Conservation (phyloP, 2,329 filamentous ascomycete species). For the Basipetospora sp. region DNA sequence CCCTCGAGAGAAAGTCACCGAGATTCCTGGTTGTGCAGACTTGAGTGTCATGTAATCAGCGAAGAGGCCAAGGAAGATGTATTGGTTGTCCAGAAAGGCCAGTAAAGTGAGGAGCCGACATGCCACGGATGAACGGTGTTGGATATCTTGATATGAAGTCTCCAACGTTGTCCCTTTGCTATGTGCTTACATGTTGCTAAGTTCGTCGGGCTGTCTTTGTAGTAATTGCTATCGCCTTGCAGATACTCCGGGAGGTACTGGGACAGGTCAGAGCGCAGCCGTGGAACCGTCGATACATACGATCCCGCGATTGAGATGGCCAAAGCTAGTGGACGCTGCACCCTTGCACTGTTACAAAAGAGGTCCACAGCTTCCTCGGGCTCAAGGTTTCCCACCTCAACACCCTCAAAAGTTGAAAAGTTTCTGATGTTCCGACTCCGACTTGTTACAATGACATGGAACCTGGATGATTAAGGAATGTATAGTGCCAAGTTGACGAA, state of each 20-base stretch:
- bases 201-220: not conserved
- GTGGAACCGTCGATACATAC: constrained; percentile 3
- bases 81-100: constrained; percentile 1
- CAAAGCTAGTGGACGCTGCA: constrained; percentile 2
- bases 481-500: not conserved
- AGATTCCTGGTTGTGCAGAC: not conserved
- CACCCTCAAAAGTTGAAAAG: not conserved
- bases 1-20: not conserved
- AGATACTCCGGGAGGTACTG: constrained; percentile 5
- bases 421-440: not conserved
- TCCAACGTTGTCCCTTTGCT: not conserved
- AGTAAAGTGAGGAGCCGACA: constrained; percentile 1
- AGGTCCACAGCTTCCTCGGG: not conserved
- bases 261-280: constrained; percentile 6
- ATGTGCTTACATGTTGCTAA: not conserved
- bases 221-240: not conserved
- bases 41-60: not conserved
- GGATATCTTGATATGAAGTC: not conserved
- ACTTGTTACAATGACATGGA: constrained; percentile 3
- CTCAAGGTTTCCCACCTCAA: not conserved
- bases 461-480: not conserved
- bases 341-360: not conserved
- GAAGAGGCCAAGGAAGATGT: constrained; percentile 1
- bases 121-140: not conserved
- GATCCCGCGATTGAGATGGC: constrained; percentile 6